These are phyloP conservation scores for Gypsophila paniculata DNA, from an alignment of 179 eudicot species.

Conservation along the genomic window DNA sequence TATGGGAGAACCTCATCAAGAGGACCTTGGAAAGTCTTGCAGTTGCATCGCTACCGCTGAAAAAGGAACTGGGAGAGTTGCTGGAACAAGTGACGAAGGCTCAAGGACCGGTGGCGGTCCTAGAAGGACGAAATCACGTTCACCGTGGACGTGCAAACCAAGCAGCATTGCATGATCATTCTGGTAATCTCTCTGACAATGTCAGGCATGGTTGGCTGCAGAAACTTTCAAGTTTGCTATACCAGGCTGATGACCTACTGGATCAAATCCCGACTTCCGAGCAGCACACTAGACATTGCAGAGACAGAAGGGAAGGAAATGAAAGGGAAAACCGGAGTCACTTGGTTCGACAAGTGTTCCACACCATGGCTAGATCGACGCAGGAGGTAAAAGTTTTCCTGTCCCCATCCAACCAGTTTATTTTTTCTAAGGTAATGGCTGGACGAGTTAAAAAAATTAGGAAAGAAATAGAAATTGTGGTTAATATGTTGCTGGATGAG, in stretches of 20 bases:
- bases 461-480: not conserved
- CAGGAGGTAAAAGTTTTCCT: conserved; percentile 21
- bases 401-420: not conserved
- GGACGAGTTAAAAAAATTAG: not conserved
- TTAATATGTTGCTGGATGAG: not conserved
- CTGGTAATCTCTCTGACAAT: not conserved
- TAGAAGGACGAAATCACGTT: not conserved
- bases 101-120: not conserved
- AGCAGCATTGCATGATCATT: not conserved
- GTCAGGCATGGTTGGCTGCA: not conserved
- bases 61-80: not conserved
- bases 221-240: conserved; percentile 4
- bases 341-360: not conserved
- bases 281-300: not conserved
- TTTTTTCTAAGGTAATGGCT: not conserved
- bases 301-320: not conserved
- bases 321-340: not conserved
- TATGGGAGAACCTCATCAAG: conserved; percentile 19
- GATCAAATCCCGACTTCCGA: conserved; percentile 13
- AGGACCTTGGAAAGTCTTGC: not conserved
- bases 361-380: conserved; percentile 1
- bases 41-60: not conserved
- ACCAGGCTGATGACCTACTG: conserved; percentile 24
- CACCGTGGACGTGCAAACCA: not conserved
- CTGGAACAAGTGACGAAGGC: not conserved